These are phyloP conservation scores for Colletotrichum sublineola DNA, from an alignment of 2,329 filamentous ascomycete species.

Conservation along the genomic window DNA sequence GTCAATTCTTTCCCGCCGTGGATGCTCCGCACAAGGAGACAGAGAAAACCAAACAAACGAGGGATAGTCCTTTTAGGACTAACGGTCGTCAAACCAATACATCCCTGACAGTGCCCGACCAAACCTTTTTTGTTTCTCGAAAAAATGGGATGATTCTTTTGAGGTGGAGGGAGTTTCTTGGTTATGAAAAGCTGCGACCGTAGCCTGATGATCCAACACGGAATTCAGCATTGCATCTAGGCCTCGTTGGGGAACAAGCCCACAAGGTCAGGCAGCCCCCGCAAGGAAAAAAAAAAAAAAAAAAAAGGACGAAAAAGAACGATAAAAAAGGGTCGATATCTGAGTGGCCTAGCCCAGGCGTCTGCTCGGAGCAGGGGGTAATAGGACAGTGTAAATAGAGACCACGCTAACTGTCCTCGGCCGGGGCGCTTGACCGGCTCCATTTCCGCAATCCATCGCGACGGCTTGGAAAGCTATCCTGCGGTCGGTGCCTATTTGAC, in stretches of 20 bases:
- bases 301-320: background rate
- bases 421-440: conserved; percentile 19
- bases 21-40: conserved; percentile 2
- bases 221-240: background rate
- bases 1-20: conserved; percentile 4
- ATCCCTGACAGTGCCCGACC: background rate
- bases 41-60: background rate
- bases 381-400: background rate
- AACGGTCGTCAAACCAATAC: background rate
- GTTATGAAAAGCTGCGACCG: background rate
- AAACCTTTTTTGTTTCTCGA: background rate
- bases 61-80: background rate
- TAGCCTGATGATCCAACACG: background rate
- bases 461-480: background rate
- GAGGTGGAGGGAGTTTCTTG: too few relatives aligned
- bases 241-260: background rate
- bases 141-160: background rate
- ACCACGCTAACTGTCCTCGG: conserved; percentile 20
- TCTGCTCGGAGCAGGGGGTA: conserved; percentile 21
- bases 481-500: conserved; percentile 21
- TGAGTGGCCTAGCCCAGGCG: conserved; percentile 30
- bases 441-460: conserved; percentile 22
- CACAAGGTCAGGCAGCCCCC: background rate
- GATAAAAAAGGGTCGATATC: background rate
- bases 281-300: background rate